A percentile compares a stretch with the other conserved stretches of the same genome.
Conservation (phyloP, 1,139 yeast genomes). For the Pichia sp. region DNA sequence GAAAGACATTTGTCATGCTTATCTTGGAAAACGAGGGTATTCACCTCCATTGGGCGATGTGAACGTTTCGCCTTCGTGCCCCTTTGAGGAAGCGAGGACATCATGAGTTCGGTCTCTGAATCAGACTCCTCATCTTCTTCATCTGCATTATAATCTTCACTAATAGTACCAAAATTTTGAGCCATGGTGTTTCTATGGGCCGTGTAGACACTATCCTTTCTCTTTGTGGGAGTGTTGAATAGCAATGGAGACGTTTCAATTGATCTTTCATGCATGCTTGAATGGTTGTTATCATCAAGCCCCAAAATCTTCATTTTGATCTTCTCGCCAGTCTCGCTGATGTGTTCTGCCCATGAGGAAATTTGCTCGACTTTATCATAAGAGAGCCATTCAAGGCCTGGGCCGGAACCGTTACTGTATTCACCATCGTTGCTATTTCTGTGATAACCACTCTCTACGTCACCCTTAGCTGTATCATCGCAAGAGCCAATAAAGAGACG, state of each 20-base stretch:
- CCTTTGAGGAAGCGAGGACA: constrained; percentile 1
- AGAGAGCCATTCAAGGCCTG: constrained; percentile 26
- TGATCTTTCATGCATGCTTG: neutral
- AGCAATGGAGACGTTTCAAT: constrained; percentile 3
- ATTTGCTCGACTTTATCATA: constrained; percentile 31
- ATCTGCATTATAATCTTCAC: constrained; percentile 6
- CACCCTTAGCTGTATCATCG: constrained; percentile 13
- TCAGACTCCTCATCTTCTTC: constrained; percentile 14
- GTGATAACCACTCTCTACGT: constrained; percentile 38
- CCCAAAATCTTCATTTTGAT: constrained; percentile 9
- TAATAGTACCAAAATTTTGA: constrained; percentile 5
- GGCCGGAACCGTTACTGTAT: constrained; percentile 18
- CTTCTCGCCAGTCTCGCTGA: constrained; percentile 1
- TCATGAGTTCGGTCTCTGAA: constrained; percentile 7
- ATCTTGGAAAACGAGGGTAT: constrained; percentile 1
- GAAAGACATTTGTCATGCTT: constrained; percentile 42
- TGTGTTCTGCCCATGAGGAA: constrained; percentile 22
- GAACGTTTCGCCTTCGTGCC: constrained; percentile 1
- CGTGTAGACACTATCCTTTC: neutral
- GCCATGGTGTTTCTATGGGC: constrained; percentile 6
- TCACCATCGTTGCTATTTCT: constrained; percentile 45
- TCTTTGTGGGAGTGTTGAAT: neutral
- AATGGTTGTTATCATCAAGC: neutral
- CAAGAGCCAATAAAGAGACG: constrained; percentile 15
- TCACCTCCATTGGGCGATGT: no score